phyloP scores from a whole-genome alignment of 768 basidiomycete species.

The Tylopilus felleus region DNA sequence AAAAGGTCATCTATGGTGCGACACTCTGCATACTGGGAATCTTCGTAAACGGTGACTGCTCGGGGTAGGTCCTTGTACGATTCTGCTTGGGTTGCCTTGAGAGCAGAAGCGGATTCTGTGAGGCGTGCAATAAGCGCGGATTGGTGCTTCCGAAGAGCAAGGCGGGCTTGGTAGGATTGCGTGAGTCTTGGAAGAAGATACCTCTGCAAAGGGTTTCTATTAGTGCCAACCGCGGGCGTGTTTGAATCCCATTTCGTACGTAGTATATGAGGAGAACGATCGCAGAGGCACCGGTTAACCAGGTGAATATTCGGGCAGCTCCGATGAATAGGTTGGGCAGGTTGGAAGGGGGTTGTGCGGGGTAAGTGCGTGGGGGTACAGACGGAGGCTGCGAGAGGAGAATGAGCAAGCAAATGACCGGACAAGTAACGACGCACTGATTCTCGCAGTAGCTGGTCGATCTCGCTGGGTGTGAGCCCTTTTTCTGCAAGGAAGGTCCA shows the following conservation, averaged over 20 bases:
- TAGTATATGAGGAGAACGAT: constrained; percentile 60
- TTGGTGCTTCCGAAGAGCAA: constrained; percentile 60
- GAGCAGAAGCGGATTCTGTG: constrained; percentile 48
- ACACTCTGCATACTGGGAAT: constrained; percentile 40
- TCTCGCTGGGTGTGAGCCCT: constrained; percentile 59
- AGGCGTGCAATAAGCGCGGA: constrained; percentile 52
- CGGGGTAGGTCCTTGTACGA: constrained; percentile 57
- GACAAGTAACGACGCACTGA: constrained; percentile 38
- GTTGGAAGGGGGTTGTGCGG: constrained; percentile 64
- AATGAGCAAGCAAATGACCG: constrained; percentile 6
- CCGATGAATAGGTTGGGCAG: constrained; percentile 66
- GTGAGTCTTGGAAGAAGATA: constrained; percentile 66
- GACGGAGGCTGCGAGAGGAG: constrained; percentile 36
- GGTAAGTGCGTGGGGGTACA: constrained; percentile 73
- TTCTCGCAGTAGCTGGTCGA: constrained; percentile 55
- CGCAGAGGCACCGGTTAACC: constrained; percentile 65
- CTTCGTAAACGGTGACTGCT: constrained; percentile 50
- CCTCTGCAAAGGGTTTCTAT: constrained; percentile 41
- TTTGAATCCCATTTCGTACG: constrained; percentile 38
- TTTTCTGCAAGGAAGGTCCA: constrained; percentile 67
- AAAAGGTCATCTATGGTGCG: constrained; percentile 42
- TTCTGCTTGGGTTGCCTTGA: constrained; percentile 55
- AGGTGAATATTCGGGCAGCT: constrained; percentile 54
- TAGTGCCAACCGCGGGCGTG: not conserved
- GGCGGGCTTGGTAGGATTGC: constrained; percentile 56